A percentile compares a stretch with the other conserved stretches of the same genome.
These are phyloP conservation scores for Serendipita vermifera DNA, from an alignment of 768 basidiomycete species.

Conservation along the genomic window DNA sequence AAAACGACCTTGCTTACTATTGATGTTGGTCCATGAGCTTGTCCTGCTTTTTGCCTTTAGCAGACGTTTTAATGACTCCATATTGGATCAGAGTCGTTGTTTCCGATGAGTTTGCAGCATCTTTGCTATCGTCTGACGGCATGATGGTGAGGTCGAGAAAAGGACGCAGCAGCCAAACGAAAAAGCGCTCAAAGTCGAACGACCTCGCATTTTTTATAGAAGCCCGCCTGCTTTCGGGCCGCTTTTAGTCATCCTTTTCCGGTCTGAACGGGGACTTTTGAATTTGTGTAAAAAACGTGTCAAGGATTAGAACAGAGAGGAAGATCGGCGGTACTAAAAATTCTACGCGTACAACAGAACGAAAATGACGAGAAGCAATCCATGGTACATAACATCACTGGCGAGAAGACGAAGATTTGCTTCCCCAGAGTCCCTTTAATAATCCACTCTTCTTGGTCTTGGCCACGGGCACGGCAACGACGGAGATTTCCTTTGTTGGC, in stretches of 20 bases:
- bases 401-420: background rate
- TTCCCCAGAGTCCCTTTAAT: constrained; percentile 2
- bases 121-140: background rate
- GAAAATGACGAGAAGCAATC: constrained; percentile 38
- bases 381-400: background rate
- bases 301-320: no score
- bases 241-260: no score
- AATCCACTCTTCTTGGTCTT: background rate
- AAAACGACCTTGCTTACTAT: constrained; percentile 29
- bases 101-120: background rate
- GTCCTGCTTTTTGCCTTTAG: constrained; percentile 64
- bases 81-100: background rate
- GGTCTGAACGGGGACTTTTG: no score
- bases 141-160: background rate
- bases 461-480: background rate
- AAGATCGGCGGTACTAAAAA: no score
- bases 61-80: constrained; percentile 27
- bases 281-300: no score
- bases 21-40: constrained; percentile 58
- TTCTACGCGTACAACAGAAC: no score
- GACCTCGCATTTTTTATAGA: background rate
- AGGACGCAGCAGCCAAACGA: no score
- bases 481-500: background rate
- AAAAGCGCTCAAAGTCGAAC: constrained; percentile 8
- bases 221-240: background rate